Conservation (phyloP, 345 rosid species). For the Pugionium dolabratum region DNA sequence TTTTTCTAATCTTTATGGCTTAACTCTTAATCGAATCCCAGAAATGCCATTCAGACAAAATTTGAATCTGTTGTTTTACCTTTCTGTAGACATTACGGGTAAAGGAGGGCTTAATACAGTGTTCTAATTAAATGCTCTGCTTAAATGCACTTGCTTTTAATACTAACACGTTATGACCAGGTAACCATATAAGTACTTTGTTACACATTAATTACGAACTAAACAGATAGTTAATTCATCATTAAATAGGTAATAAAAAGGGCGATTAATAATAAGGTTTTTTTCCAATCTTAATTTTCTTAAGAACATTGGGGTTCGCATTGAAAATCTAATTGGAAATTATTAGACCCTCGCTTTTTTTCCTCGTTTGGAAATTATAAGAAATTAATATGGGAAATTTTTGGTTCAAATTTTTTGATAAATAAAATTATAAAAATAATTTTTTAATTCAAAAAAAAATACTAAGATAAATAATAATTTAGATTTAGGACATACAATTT, state of each 20-base stretch:
- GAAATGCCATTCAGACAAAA: not conserved
- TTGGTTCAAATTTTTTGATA: no score
- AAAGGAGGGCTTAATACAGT: conserved; percentile 31
- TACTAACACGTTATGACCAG: not conserved
- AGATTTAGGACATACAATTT: no score
- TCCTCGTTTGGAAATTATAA: no score
- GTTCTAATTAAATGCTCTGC: conserved; percentile 34
- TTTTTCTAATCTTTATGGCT: not conserved
- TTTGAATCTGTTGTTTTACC: conserved; percentile 30
- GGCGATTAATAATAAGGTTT: not conserved
- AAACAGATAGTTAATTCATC: conserved; percentile 16
- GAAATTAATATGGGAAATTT: no score
- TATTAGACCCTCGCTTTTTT: not conserved
- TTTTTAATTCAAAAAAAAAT: no score
- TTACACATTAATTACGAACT: conserved; percentile 30
- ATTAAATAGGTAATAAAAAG: conserved; percentile 9
- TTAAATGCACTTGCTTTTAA: conserved; percentile 30
- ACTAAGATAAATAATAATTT: no score
- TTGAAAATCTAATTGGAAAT: not conserved
- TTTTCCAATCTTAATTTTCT: no score
- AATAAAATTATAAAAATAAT: no score
- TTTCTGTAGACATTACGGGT: conserved; percentile 36
- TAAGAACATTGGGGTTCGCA: not conserved
- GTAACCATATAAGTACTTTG: not conserved
- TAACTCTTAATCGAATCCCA: conserved; percentile 33